phyloP scores from a whole-genome alignment of 495 filamentous ascomycete species.

The Tricharina praecox region DNA sequence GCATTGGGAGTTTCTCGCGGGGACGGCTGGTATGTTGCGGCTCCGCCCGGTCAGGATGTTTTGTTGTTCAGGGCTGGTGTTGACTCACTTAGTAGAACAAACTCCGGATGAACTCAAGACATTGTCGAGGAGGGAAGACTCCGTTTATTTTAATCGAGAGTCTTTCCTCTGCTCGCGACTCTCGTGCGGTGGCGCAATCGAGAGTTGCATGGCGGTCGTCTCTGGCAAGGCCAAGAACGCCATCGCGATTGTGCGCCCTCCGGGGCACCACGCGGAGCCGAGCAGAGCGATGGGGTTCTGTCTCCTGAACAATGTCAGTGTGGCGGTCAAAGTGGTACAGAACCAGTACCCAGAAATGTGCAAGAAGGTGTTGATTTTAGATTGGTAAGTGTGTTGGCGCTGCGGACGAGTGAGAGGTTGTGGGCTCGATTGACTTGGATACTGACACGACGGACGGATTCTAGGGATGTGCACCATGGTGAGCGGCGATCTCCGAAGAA shows the following conservation, averaged over 20 bases:
- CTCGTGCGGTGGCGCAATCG: slow-evolving; percentile 87
- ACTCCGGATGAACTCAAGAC: slow-evolving; percentile 45
- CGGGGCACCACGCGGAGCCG: slow-evolving; percentile 85
- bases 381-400: slow-evolving; percentile 65
- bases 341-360: slow-evolving; percentile 54
- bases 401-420: background rate
- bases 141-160: slow-evolving; percentile 72
- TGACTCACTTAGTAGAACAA: slow-evolving; percentile 28
- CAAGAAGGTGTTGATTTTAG: slow-evolving; percentile 78
- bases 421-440: slow-evolving; percentile 21
- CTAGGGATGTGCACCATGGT: slow-evolving; percentile 52
- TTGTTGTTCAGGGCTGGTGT: background rate
- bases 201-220: slow-evolving; percentile 75
- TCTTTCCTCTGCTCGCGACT: slow-evolving; percentile 67
- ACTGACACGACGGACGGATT: no score
- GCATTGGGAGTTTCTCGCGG: slow-evolving; percentile 63
- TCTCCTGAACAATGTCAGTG: slow-evolving; percentile 89
- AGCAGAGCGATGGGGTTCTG: slow-evolving; percentile 82
- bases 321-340: slow-evolving; percentile 73
- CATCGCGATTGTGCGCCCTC: slow-evolving; percentile 84
- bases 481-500: slow-evolving; percentile 9
- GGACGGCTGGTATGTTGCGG: slow-evolving; percentile 32
- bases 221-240: slow-evolving; percentile 71
- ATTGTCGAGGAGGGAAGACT: slow-evolving; percentile 45
- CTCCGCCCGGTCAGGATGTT: background rate